Base-by-base conservation (phyloP, 2,329 filamentous ascomycete genomes). In the Dactylellina leptospora region DNA sequence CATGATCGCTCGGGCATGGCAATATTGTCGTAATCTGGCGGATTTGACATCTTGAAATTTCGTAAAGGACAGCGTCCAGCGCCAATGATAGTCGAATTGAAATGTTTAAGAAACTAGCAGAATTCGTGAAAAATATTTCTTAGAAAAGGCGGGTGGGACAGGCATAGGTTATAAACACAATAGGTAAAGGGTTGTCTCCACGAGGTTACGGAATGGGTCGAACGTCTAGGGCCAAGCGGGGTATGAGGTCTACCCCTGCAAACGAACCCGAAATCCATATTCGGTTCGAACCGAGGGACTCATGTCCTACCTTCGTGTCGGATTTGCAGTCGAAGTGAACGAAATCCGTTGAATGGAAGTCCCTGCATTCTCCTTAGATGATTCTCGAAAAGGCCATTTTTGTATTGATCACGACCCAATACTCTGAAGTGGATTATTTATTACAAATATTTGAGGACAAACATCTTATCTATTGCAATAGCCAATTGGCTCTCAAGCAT, bases 31-130 rank as follows among this genome's bases (percentile, higher is more conserved):
- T 3, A 22, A 36, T 33, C 30, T 23, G 48, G 36, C 11, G 28
- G 28, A 25, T 55, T 25, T 18, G 51, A 23, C 51, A 55, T 55
- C 42, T 25, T 48, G 9, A 18, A 8, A 18, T 18, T 44, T 44
- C 13, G 40, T 44, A n/a, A 20, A 18, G 10, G 18, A 9, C 18
- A 44, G 40, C 40, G 40, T 33, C 40, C 40, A 3, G 40, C 40
- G 40, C 40, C 3, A 44, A 18, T 44, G 3, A 44, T 22, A 8
- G 13, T 44, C n/a, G 13, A 44, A 44, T 44, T 5, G 2, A 18
- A 3, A 16, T 8, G n/a, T 8, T 8, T 18, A 22, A 44, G 18
- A 44, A 33, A 33, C 6, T 6, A 33, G 6, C 30, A 13, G 30
- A 33, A 6, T 33, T 33, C 30, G 6, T 13, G 30, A 33, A 33